Base-by-base conservation (phyloP, 352 stramenopile species). In the Nothophytophthora sp. region DNA sequence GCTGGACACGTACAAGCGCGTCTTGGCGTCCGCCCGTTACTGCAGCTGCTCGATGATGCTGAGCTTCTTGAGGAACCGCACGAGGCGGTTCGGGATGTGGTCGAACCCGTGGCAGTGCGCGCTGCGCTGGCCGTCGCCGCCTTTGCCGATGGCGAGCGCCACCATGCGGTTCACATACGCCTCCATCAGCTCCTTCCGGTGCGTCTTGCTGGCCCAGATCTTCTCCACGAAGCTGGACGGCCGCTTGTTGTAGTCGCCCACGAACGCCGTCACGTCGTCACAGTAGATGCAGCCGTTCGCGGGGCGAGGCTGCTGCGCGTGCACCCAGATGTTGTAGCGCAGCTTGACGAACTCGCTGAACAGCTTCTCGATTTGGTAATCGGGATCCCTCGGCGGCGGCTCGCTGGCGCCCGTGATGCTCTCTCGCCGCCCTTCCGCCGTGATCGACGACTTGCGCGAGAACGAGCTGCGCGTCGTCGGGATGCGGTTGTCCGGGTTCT, bases 401-500 rank as follows among this genome's bases (percentile, higher is more conserved):
- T 23, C 15, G 27, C 32, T 41, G 25, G 51, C 5, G 24, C 50
- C 32, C 34, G 54, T 63, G 44, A 46, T 24, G 36, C 36, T 60
- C n/a, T 46, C 45, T 20, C 48, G 37, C 12, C 42, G 41, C 34
- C 32, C 42, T 0, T 51, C 44, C 0, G 50, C 27, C 10, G 34
- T 53, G 20, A 67, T 41, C 5, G 61, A 51, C 19, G 61, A 71
- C 33, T 56, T 61, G 41, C 55, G 50, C 18, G 46, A 59, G 30
- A 51, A 43, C 22, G 62, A 67, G 10, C 35, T 46, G 11, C 69
- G 63, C 22, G 50, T 68, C 28, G 72, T 79, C 15, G 72, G 72
- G 54, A 82, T 79, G 27, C 68, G 68, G 36, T 49, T 77, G 25
- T 69, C 60, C 11, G 63, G 54, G 46, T 74, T 73, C 57, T 75